Conservation (phyloP, 2,329 filamentous ascomycete genomes). For the Aureobasidium sp. region DNA sequence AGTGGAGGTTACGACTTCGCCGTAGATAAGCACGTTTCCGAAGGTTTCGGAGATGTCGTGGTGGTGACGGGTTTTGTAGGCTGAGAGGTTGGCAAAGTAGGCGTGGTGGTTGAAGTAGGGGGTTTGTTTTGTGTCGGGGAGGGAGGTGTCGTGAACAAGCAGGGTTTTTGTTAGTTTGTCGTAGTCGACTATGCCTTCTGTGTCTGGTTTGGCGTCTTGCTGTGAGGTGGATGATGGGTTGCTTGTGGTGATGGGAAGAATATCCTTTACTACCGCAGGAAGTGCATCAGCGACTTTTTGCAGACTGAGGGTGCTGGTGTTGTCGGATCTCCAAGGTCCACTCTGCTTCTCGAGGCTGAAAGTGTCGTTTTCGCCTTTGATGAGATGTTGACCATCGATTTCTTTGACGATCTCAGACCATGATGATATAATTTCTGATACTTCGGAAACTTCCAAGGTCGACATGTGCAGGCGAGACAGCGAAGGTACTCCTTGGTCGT, state of each 20-base stretch:
- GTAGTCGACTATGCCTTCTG: slow-evolving; percentile 62
- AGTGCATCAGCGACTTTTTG: slow-evolving; percentile 22
- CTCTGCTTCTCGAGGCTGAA: slow-evolving; percentile 65
- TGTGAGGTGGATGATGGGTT: not conserved
- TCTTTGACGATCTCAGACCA: slow-evolving; percentile 53
- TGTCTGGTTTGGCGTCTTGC: slow-evolving; percentile 27
- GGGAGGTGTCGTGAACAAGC: slow-evolving; percentile 58
- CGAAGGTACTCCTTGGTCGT: slow-evolving; percentile 62
- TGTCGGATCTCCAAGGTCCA: not conserved
- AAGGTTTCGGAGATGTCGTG: slow-evolving; percentile 38
- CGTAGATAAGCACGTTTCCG: slow-evolving; percentile 74
- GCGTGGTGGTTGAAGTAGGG: slow-evolving; percentile 78
- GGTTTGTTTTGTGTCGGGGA: slow-evolving; percentile 64
- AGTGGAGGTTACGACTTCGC: slow-evolving; percentile 87
- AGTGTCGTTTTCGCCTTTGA: slow-evolving; percentile 73
- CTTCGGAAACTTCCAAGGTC: slow-evolving; percentile 53
- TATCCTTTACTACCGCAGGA: slow-evolving; percentile 19
- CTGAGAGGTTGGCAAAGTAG: slow-evolving; percentile 63
- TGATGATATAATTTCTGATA: slow-evolving; percentile 57
- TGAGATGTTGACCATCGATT: slow-evolving; percentile 56
- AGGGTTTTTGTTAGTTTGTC: slow-evolving; percentile 64
- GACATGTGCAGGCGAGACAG: slow-evolving; percentile 80
- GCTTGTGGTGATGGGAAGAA: slow-evolving; percentile 9
- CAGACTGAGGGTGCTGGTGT: slow-evolving; percentile 25
- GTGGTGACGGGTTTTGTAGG: slow-evolving; percentile 45